Percentiles rank a stretch among this genome's conserved stretches.
Conservation (phyloP, 1,139 yeast species). For the Geotrichum siamense region DNA sequence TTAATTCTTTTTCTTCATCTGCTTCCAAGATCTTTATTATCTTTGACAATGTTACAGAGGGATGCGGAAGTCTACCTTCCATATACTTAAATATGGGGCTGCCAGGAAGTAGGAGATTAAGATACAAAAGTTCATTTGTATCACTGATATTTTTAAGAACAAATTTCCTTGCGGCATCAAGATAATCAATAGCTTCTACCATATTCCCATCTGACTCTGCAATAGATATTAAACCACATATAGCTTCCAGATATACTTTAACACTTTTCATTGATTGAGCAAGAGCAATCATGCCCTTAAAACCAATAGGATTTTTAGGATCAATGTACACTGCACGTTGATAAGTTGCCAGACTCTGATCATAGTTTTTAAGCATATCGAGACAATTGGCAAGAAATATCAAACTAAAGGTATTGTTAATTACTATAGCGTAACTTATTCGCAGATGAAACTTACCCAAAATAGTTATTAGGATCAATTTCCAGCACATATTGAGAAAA, state of each 20-base stretch:
- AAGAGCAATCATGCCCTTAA: conserved; percentile 69
- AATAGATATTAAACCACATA: conserved; percentile 28
- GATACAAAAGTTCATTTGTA: conserved; percentile 40
- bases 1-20: conserved; percentile 37
- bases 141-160: conserved; percentile 32
- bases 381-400: conserved; percentile 49
- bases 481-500: conserved; percentile 25
- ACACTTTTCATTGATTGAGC: conserved; percentile 44
- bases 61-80: conserved; percentile 47
- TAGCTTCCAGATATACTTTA: conserved; percentile 35
- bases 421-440: background rate
- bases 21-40: conserved; percentile 44
- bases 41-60: conserved; percentile 44
- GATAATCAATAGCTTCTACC: conserved; percentile 22
- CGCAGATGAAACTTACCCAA: conserved; percentile 45
- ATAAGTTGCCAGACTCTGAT: conserved; percentile 47
- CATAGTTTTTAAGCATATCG: conserved; percentile 39
- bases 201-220: conserved; percentile 27
- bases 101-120: conserved; percentile 56
- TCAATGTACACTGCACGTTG: conserved; percentile 50
- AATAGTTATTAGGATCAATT: conserved; percentile 51
- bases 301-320: conserved; percentile 53
- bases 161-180: conserved; percentile 18
- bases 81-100: conserved; percentile 50
- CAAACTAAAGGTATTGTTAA: conserved; percentile 20